Conservation (phyloP, 2,329 filamentous ascomycete species). For the Rhinocladiella similis region DNA sequence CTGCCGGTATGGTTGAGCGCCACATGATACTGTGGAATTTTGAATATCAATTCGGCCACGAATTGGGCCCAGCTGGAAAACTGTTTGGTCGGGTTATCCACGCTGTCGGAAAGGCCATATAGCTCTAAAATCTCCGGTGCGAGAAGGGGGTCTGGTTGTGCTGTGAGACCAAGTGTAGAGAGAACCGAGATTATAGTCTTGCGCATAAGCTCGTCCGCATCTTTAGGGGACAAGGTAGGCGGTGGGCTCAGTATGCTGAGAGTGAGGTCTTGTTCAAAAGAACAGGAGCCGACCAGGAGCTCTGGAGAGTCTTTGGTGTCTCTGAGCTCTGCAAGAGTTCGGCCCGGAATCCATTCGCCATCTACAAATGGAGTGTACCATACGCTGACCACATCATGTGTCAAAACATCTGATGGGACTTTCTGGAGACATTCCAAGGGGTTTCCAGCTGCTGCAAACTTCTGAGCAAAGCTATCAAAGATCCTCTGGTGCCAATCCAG, state of each 20-base stretch:
- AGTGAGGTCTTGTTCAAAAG: not conserved
- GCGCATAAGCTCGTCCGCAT: not conserved
- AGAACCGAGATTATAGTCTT: not conserved
- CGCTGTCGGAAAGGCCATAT: not conserved
- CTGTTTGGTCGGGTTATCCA: not conserved
- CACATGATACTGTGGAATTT: not conserved
- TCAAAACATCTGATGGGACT: not conserved
- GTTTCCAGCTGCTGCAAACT: not conserved
- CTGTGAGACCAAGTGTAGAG: not conserved
- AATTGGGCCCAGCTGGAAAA: not conserved
- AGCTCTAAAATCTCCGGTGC: not conserved
- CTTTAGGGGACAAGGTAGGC: not conserved
- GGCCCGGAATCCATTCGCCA: not conserved
- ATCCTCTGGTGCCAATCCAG: not conserved
- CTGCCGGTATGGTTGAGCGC: too few relatives aligned
- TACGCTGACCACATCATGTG: not conserved
- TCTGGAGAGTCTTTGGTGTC: not conserved
- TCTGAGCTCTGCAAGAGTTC: not conserved
- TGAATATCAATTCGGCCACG: not conserved
- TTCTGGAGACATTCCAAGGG: not conserved
- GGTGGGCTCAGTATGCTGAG: not conserved
- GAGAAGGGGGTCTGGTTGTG: not conserved
- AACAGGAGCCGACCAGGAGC: not conserved
- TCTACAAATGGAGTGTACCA: conserved; percentile 2
- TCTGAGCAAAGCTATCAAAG: not conserved